These are phyloP conservation scores for Patellifolia procumbens DNA, from an alignment of 179 eudicot species.

Conservation along the genomic window DNA sequence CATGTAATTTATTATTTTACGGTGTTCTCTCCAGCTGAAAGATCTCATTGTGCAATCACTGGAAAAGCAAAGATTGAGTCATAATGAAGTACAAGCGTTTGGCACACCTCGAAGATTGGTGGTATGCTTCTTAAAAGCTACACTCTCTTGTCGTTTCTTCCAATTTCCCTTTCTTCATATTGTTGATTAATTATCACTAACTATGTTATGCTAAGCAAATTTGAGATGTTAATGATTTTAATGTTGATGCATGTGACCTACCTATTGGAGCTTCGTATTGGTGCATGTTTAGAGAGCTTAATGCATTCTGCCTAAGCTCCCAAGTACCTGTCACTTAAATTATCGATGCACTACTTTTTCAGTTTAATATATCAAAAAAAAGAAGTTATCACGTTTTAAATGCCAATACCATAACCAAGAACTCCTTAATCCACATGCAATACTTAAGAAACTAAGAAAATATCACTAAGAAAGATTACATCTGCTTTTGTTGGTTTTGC, in stretches of 20 bases:
- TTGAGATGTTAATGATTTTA: neutral
- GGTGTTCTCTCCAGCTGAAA: conserved; percentile 59
- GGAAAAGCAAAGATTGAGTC: conserved; percentile 75
- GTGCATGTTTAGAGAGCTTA: neutral
- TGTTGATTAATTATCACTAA: neutral
- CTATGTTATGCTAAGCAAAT: neutral
- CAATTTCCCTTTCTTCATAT: conserved; percentile 8
- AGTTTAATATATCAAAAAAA: too few relatives aligned
- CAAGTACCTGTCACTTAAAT: too few relatives aligned
- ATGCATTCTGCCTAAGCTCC: neutral
- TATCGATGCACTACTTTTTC: too few relatives aligned
- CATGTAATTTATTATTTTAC: conserved; percentile 9
- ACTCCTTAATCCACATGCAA: too few relatives aligned
- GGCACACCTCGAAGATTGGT: conserved; percentile 96
- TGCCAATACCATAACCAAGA: too few relatives aligned
- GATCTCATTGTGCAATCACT: conserved; percentile 63
- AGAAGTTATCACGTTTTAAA: too few relatives aligned
- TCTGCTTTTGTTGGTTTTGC: conserved; percentile 24
- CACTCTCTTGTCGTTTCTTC: neutral
- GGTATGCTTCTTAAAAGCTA: conserved; percentile 45
- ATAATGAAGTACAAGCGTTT: conserved; percentile 67
- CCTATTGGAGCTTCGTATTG: neutral
- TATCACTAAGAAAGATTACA: neutral
- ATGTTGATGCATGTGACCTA: neutral
- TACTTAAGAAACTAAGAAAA: neutral